Evolutionary conservation across 495 filamentous ascomycete species (phyloP), one percentile per base, ranked within the genome.

Genomic region (Tuber calosporum): DNA sequence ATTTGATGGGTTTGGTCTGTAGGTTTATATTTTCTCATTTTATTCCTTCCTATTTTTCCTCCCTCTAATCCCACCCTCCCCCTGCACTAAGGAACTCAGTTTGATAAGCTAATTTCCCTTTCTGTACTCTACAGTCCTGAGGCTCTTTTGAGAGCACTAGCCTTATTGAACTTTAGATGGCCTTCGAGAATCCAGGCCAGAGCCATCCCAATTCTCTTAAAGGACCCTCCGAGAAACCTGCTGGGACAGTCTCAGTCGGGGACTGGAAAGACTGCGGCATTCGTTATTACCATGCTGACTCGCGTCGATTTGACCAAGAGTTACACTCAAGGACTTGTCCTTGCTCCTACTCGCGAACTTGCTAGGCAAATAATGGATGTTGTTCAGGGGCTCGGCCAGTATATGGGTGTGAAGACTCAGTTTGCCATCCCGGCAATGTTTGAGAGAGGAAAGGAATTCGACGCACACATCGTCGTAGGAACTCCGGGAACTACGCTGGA

Each of bases 161-260:
- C 81, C 69, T 69, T 74, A 66, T 91, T 97, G 90, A 90, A 91
- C 84, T 98, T 97, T 86, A 87, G 87, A 77, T 94, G 95, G 82
- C 95, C 95, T 0, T 97, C 94, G 45, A 99, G 98, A 84, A 94
- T 99, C 79, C 95, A 99, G 83, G 95, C 97, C 82, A 90, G 88
- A 68, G 93, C 95, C 2, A 86, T 99, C 2, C 95, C 95, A n/a
- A 86, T 98, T 20, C 89, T 99, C 75, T 87, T 99, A 74, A 80
- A 84, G 75, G 87, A 96, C 79, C 95, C 95, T 36, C 91, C 94
- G 0, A 87, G 84, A 68, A 98, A 97, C 83, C 90, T 98, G 86
- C 94, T 99, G 73, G 95, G 93, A 37, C 95, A 99, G 82, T 99
- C 95, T 34, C 95, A 99, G 83, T 99, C 95, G 2, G 95, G 95